A percentile compares a stretch with the other conserved stretches of the same genome.
phyloP scores from a whole-genome alignment of 805 yeast genomes.

The Hanseniaspora osmophila region DNA sequence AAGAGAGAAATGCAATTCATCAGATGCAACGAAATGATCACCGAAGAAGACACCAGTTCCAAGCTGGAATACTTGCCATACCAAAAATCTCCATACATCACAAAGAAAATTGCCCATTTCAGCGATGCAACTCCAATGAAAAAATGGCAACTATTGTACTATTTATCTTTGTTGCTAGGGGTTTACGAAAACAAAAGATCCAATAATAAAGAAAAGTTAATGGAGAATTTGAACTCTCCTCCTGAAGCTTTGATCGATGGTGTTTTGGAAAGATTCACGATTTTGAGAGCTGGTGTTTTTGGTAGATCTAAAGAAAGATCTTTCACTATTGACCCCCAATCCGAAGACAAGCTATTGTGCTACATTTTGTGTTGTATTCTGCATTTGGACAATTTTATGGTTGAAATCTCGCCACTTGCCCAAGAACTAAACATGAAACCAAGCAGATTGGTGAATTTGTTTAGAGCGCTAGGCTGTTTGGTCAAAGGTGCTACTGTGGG shows the following conservation, averaged over 20 bases:
- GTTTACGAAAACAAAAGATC: slow-evolving; percentile 61
- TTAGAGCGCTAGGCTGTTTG: slow-evolving; percentile 70
- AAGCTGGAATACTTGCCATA: slow-evolving; percentile 51
- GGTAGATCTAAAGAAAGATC: slow-evolving; percentile 66
- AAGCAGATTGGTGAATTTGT: slow-evolving; percentile 48
- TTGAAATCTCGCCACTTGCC: slow-evolving; percentile 71
- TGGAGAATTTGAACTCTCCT: slow-evolving; percentile 52
- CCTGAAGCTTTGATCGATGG: slow-evolving; percentile 63
- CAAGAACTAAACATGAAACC: slow-evolving; percentile 75
- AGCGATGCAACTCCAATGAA: slow-evolving; percentile 34
- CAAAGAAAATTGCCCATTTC: slow-evolving; percentile 30
- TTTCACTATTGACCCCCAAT: slow-evolving; percentile 74
- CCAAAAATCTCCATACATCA: slow-evolving; percentile 40
- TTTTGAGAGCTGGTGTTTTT: slow-evolving; percentile 43
- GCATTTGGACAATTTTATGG: slow-evolving; percentile 60
- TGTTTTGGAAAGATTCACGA: slow-evolving; percentile 57
- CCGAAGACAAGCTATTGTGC: slow-evolving; percentile 77
- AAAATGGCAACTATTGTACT: slow-evolving; percentile 60
- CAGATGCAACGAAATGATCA: slow-evolving; percentile 46
- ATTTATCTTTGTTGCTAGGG: slow-evolving; percentile 67
- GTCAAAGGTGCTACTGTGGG: slow-evolving; percentile 57
- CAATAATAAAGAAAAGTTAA: slow-evolving; percentile 41
- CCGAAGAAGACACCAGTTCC: slow-evolving; percentile 36
- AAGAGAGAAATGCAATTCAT: slow-evolving; percentile 46
- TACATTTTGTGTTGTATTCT: slow-evolving; percentile 57